Conservation (phyloP, 768 basidiomycete species). For the Collybiopsis confluens region DNA sequence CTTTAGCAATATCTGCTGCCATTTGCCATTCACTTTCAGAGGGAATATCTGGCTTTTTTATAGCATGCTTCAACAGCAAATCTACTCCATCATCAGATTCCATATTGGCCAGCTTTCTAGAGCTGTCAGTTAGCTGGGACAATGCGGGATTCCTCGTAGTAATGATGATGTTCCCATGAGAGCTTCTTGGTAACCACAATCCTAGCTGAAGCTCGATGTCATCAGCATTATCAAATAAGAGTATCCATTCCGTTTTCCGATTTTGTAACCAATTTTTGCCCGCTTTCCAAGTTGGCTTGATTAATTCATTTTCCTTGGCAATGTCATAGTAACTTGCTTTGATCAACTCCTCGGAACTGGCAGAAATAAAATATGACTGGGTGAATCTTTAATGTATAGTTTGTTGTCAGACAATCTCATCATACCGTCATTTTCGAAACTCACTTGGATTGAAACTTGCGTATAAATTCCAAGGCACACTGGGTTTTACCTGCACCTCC, state of each 20-base stretch:
- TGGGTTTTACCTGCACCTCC: slow-evolving; percentile 8
- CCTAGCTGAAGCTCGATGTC: background rate
- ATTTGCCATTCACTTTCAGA: background rate
- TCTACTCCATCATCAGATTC: background rate
- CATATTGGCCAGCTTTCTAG: background rate
- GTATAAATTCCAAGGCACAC: background rate
- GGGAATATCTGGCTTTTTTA: background rate
- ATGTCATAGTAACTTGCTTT: background rate
- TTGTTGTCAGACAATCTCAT: background rate
- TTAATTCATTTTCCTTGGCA: background rate
- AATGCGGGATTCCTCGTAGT: background rate
- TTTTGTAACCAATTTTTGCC: background rate
- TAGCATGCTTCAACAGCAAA: background rate
- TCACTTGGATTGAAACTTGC: background rate
- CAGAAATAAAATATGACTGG: background rate
- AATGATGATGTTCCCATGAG: slow-evolving; percentile 8
- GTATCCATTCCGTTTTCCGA: slow-evolving; percentile 4
- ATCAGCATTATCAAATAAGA: slow-evolving; percentile 10
- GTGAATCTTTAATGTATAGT: background rate
- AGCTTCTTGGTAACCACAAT: background rate
- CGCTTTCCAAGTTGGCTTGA: background rate
- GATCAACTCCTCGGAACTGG: background rate
- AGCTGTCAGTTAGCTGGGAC: background rate
- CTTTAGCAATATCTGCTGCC: background rate
- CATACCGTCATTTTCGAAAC: too few species aligned